phyloP scores from a whole-genome alignment of 108 stramenopile species.

The Pseudonitzschia pungens region DNA sequence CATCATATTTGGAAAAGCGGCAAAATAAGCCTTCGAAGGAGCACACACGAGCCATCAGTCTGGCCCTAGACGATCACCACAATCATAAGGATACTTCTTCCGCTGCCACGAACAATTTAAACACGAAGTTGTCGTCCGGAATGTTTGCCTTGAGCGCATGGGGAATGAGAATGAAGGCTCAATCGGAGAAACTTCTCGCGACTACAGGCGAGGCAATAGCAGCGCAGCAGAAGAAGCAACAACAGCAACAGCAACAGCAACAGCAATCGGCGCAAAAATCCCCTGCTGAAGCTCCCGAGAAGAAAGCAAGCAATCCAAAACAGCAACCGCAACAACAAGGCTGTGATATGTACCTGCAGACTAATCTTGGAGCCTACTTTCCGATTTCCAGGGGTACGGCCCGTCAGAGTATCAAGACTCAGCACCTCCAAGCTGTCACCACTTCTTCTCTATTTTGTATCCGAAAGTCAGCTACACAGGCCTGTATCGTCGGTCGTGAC shows the following conservation, averaged over 20 bases:
- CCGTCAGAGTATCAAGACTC: slow-evolving; percentile 1
- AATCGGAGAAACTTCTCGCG: slow-evolving; percentile 20
- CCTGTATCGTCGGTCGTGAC: slow-evolving; percentile 7
- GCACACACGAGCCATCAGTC: slow-evolving; percentile 3
- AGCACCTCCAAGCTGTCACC: slow-evolving; percentile 16
- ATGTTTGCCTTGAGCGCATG: slow-evolving; percentile 33
- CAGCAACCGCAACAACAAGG: neutral
- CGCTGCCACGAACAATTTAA: neutral
- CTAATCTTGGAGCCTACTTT: slow-evolving; percentile 32
- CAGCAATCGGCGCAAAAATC: neutral
- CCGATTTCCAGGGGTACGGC: slow-evolving; percentile 4
- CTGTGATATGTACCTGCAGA: slow-evolving; percentile 36
- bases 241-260: slow-evolving; percentile 18
- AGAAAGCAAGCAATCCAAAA: neutral
- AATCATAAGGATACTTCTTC: neutral
- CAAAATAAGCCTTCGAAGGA: slow-evolving; percentile 4
- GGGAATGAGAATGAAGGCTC: slow-evolving; percentile 37
- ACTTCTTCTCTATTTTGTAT: slow-evolving; percentile 37
- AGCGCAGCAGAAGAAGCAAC: neutral
- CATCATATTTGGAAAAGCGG: slow-evolving; percentile 3
- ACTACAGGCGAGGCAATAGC: neutral
- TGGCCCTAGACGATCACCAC: slow-evolving; percentile 9
- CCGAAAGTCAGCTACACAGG: slow-evolving; percentile 39
- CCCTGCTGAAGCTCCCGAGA: neutral
- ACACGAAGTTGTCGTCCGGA: slow-evolving; percentile 20